Evolutionary conservation across 106 monocot genomes (phyloP).

Genomic region (Agapanthus africanus): DNA sequence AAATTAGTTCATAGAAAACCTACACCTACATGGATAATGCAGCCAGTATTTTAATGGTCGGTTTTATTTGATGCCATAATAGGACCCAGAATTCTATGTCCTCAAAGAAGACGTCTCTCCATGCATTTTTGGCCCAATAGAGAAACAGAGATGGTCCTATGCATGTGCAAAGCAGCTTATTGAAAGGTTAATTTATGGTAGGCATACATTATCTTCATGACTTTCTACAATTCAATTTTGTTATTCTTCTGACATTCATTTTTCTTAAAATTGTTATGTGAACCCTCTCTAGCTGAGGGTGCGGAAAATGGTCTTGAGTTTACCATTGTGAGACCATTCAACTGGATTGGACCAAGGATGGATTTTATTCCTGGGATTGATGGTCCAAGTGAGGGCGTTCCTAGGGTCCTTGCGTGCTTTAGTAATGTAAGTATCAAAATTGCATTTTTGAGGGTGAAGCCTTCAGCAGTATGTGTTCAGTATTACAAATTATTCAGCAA

Average conservation of each 20-base stretch:
- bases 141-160: slow-evolving; percentile 81
- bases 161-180: slow-evolving; percentile 81
- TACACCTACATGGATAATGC: no score
- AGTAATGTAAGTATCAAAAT: slow-evolving; percentile 44
- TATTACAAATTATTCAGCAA: background rate
- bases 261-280: slow-evolving; percentile 1
- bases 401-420: slow-evolving; percentile 69
- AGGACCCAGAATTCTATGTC: slow-evolving; percentile 69
- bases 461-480: no score
- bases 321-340: slow-evolving; percentile 77
- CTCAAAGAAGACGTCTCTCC: slow-evolving; percentile 59
- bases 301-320: slow-evolving; percentile 72
- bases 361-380: slow-evolving; percentile 83
- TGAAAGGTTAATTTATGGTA: slow-evolving; percentile 71
- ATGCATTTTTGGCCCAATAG: slow-evolving; percentile 73
- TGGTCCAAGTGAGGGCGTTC: slow-evolving; percentile 77
- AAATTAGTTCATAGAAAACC: no score
- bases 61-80: background rate
- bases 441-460: background rate
- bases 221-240: background rate
- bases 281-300: slow-evolving; percentile 44
- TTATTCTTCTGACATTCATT: background rate
- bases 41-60: background rate
- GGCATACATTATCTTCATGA: background rate
- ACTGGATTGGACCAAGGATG: slow-evolving; percentile 84